Evolutionary conservation across 169 alveolate genomes (phyloP), one percentile per base, ranked within the genome.

Genomic region (Plasmodium reichenowi): DNA sequence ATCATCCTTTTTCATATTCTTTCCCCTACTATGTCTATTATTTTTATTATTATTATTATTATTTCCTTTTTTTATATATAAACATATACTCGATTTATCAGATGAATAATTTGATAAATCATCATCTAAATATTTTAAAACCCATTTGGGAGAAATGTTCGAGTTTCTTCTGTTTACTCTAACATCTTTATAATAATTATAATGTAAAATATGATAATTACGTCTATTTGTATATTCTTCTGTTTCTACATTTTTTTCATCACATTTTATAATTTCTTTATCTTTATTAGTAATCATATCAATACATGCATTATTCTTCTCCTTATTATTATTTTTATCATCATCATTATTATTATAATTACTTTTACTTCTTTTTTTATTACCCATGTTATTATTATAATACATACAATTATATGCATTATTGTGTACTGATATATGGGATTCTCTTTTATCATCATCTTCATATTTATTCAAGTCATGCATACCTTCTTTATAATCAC

Each of bases 61-160:
- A 26, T 29, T 29, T 32, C 72, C 20, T 9, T 20, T 52, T 58
- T 24, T 66, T 43, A 70, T 48, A 43, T 83, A 83, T 15, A 78
- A n/a, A 26, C 54, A 48, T 54, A 78, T 38, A 45, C 89, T 78
- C 6, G 89, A 78, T 45, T 66, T 63, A 59, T 67, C 76, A 13
- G 89, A 64, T 1, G 76, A 78, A 29, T 17, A 64, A 26, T 50
- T 32, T 6, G 70, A 24, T 6, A n/a, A 32, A 15, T 67, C 22
- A 17, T 74, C 88, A 26, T 74, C 88, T 2, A 73, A 74, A 12
- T 60, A 60, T 59, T 74, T 58, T 38, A 74, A 12, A 15, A 74
- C 32, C 64, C 88, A 74, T 50, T 17, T 20, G 9, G 56, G 15
- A 10, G 74, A 17, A 0, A 22, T 26, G 2, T 15, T 6, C 0